Evolutionary conservation across 2,329 filamentous ascomycete species (phyloP).

Genomic region (Elsinoe perseae): DNA sequence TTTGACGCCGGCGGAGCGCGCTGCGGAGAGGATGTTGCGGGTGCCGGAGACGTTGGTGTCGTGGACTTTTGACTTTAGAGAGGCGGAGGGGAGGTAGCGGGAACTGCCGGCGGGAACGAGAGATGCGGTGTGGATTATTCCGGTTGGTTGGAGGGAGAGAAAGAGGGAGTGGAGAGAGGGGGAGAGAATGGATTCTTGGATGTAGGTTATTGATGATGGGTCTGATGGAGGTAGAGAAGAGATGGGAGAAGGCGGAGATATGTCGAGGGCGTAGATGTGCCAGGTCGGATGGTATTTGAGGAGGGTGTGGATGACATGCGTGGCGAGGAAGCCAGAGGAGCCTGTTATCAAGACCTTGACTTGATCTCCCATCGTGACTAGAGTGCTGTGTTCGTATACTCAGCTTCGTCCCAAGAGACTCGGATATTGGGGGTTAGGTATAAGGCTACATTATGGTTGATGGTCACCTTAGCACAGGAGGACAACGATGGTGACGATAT

Average conservation of each 20-base stretch:
- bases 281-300: slow-evolving; percentile 31
- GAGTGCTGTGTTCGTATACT: too few species aligned
- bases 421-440: too few species aligned
- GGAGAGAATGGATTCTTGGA: slow-evolving; percentile 34
- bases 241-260: slow-evolving; percentile 32
- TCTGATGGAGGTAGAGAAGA: too few species aligned
- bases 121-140: slow-evolving; percentile 83
- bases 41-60: slow-evolving; percentile 88
- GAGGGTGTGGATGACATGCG: slow-evolving; percentile 35
- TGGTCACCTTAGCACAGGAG: not conserved
- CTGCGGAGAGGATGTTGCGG: slow-evolving; percentile 65
- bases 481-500: not conserved
- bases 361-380: not conserved
- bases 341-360: slow-evolving; percentile 39
- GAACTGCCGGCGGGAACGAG: slow-evolving; percentile 33
- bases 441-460: not conserved
- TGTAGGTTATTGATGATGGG: too few species aligned
- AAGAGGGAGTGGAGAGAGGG: slow-evolving; percentile 41
- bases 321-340: slow-evolving; percentile 42
- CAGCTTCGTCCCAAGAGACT: too few species aligned
- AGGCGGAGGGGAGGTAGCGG: slow-evolving; percentile 34
- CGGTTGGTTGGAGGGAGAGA: slow-evolving; percentile 59
- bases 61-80: slow-evolving; percentile 53
- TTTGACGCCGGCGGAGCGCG: slow-evolving; percentile 57
- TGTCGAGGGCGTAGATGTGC: slow-evolving; percentile 35